A percentile compares a stretch with the other conserved stretches of the same genome.
Conservation (phyloP, 805 yeast genomes). For the Zygoascus bituminiphila region DNA sequence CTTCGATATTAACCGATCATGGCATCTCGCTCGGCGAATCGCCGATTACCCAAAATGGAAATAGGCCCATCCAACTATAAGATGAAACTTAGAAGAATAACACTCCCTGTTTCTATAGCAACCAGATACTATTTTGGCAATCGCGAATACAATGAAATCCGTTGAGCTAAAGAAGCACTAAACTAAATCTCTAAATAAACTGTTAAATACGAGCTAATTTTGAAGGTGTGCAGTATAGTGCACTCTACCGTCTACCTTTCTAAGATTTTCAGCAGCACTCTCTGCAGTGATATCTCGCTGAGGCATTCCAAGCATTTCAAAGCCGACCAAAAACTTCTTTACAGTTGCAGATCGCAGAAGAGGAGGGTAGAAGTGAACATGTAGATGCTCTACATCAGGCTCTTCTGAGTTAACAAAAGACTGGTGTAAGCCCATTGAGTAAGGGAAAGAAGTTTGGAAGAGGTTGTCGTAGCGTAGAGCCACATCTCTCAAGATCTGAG, state of each 20-base stretch:
- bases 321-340: conserved; percentile 67
- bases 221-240: conserved; percentile 20
- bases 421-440: conserved; percentile 77
- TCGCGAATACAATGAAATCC: too few relatives aligned
- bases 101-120: neutral
- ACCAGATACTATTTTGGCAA: neutral
- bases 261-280: conserved; percentile 51
- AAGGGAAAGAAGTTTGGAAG: conserved; percentile 63
- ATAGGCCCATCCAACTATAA: too few relatives aligned
- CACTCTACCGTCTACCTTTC: conserved; percentile 17
- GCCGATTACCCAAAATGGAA: neutral
- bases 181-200: neutral
- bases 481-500: conserved; percentile 41
- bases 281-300: conserved; percentile 65
- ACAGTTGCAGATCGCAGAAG: conserved; percentile 66
- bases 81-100: too few relatives aligned
- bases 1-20: neutral
- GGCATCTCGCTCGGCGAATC: neutral
- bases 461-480: conserved; percentile 65
- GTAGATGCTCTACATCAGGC: conserved; percentile 42
- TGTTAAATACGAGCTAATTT: neutral
- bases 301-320: conserved; percentile 49
- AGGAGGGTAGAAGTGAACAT: conserved; percentile 76
- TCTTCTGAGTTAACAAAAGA: conserved; percentile 45
- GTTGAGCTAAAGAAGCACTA: too few relatives aligned